Evolutionary conservation across 495 filamentous ascomycete genomes (phyloP), one percentile per base, ranked within the genome.

Genomic region (Pseudevernia furfuracea): DNA sequence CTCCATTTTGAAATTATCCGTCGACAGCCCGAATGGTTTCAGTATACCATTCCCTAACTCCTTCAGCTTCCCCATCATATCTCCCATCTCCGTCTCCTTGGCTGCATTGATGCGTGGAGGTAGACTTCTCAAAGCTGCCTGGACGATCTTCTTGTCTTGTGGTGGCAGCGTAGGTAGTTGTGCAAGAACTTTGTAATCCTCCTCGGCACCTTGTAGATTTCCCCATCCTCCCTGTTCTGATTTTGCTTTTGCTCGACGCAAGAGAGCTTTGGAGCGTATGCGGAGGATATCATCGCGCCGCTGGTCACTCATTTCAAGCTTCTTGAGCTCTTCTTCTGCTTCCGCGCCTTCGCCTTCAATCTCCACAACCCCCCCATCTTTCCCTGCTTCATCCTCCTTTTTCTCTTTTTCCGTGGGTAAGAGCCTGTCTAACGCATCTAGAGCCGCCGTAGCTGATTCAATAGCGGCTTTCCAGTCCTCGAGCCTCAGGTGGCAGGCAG

Each of bases 1-100:
- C 9, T 87, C 84, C 79, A 97, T 92, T 44, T 96, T 86, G 76
- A 98, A 98, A 71, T 91, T 93, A 23, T 96, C 87, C 19, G 93
- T 97, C 36, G 86, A 92, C 61, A 98, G 76, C 23, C 93, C 93
- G 77, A 97, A 98, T 1, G 93, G 93, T 71, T 89, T 96, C 44
- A 98, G 76, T 49, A 98, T 80, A 2, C 91, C 89, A 76, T 98
- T 96, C 3, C 93, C 93, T 61, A 98, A 79, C 80, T 89, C 85
- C 75, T 96, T 97, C 75, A 98, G 75, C 76, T 97, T 97, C 32
- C 86, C 89, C 89, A 96, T 92, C 89, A 97, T 96, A 74, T 98
- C 93, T 10, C 80, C 85, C 81, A 92, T 91, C 75, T 98, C 94
- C 70, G 80, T 86, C 69, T 94, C 86, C 74, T 87, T 86, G 4